Base-by-base conservation (phyloP, 164 flowering plant genomes). In the Kalanchoe fedtschenkoi region DNA sequence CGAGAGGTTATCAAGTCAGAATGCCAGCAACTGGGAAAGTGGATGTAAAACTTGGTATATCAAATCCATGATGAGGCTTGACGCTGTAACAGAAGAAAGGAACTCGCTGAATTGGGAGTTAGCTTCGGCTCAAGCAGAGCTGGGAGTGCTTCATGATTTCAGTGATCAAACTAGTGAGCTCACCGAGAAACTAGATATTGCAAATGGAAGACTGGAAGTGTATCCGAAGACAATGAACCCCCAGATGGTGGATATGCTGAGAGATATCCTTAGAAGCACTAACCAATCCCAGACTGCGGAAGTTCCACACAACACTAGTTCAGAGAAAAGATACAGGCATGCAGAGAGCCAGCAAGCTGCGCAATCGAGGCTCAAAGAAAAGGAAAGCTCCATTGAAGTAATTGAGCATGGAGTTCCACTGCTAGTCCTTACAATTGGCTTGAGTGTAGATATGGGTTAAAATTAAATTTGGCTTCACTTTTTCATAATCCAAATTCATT, bases 81-180 rank as follows among this genome's bases (percentile, higher is more conserved):
- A 47, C 22, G 54, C 28, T 22, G 54, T 47, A 47, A 47, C 54
- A 47, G 54, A 47, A 47, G 54, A 47, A 22, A 21, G 28, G 29
- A 47, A 47, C 10, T 3, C 24, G 14, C 54, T 47, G 24, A 47
- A 29, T 22, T 8, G 54, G 54, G 28, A 47, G 54, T 6, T 47
- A 22, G 54, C 54, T 10, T 10, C 24, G 30, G 54, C 54, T 22
- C 24, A 46, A 10, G 21, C 10, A 21, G 21, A 46, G 53, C 19
- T 46, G 2, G 53, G 53, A 46, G 53, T 46, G 53, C 51, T 43
- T 43, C 21, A 43, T 43, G 51, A 43, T 43, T 43, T 43, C 22
- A 43, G 22, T 21, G 51, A 43, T 43, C 51, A 43, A 43, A 21
- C 19, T 43, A 43, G 22, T n/a, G 51, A 43, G 26, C 22, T 43